Evolutionary conservation across 768 basidiomycete genomes (phyloP).

Genomic region (Tylopilus balloui): DNA sequence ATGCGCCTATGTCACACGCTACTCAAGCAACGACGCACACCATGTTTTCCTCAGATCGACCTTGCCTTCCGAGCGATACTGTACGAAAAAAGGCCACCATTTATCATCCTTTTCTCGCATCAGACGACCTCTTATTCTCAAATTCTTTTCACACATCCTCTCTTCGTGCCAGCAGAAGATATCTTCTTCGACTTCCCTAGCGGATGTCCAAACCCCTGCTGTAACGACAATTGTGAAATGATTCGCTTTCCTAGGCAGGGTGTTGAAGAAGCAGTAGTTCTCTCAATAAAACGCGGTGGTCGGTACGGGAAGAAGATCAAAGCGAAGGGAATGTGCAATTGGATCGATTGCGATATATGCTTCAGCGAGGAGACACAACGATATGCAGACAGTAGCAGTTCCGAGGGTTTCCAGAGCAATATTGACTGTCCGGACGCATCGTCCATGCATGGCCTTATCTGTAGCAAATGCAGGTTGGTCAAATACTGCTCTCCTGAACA

Average conservation of each 20-base stretch:
- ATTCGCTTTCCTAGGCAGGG: constrained; percentile 72
- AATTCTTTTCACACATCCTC: constrained; percentile 70
- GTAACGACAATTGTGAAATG: constrained; percentile 79
- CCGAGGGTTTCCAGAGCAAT: constrained; percentile 44
- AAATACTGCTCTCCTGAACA: constrained; percentile 74
- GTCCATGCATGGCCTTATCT: constrained; percentile 50
- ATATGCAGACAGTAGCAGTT: constrained; percentile 38
- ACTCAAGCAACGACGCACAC: constrained; percentile 64
- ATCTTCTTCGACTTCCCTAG: constrained; percentile 76
- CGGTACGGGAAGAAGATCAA: constrained; percentile 47
- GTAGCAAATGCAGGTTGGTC: constrained; percentile 75
- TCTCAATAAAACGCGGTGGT: constrained; percentile 58
- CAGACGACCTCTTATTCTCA: constrained; percentile 79
- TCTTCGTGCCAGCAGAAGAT: constrained; percentile 66
- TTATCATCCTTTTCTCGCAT: constrained; percentile 74
- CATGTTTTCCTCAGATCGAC: constrained; percentile 81
- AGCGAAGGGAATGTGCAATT: constrained; percentile 71
- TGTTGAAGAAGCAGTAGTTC: constrained; percentile 53
- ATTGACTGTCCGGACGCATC: constrained; percentile 31
- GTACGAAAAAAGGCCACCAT: constrained; percentile 71
- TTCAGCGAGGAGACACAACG: constrained; percentile 45
- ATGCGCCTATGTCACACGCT: constrained; percentile 67
- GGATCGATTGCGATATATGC: constrained; percentile 67
- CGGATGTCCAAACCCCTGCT: constrained; percentile 75
- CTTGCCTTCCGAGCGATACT: constrained; percentile 71